Evolutionary conservation across 2,329 filamentous ascomycete species (phyloP), one percentile per base, ranked within the genome.

Genomic region (Akanthomyces muscarius): DNA sequence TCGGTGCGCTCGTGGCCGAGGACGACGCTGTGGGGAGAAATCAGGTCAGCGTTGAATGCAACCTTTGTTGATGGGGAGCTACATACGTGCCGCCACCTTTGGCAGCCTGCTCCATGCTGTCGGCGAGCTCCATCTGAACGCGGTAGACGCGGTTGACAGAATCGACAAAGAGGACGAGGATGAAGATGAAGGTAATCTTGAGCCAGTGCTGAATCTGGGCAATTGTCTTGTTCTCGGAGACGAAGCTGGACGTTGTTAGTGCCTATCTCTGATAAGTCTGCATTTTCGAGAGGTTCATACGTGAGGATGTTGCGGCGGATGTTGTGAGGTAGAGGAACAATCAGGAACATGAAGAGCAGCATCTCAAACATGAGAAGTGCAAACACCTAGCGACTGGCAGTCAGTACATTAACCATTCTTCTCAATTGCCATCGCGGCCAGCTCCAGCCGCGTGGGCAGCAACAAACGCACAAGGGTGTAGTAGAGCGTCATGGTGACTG

Each of bases 111-210:
- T 95, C 92, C 65, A 85, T 81, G 64, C 90, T 89, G 59, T 87
- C 82, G 53, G 87, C 81, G 63, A 98, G 83, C 80, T 99, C 95
- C 67, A 95, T 79, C 80, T 98, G 94, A 62, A 99, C 95, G 66
- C 95, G 91, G 78, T 97, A 99, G 72, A 99, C 95, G 68, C 95
- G 91, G 73, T 89, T 88, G 76, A 98, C 93, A 74, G 92, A 97
- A 80, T 99, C 95, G 71, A 98, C 86, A 80, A 99, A 99, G 68
- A 99, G 89, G 68, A 99, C 97, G 64, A 98, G 83, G 72, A 99
- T 98, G 81, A 99, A 99, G 74, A 99, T 94, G 75, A 99, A 99
- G 2, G 92, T 97, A 63, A 99, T 99, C 85, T 97, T 98, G 80
- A 99, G 84, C 71, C 92, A 94, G 81, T 99, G 97, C 82, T 98